phyloP scores from a whole-genome alignment of 306 rosid species.

The Hippophae rhamnoides region DNA sequence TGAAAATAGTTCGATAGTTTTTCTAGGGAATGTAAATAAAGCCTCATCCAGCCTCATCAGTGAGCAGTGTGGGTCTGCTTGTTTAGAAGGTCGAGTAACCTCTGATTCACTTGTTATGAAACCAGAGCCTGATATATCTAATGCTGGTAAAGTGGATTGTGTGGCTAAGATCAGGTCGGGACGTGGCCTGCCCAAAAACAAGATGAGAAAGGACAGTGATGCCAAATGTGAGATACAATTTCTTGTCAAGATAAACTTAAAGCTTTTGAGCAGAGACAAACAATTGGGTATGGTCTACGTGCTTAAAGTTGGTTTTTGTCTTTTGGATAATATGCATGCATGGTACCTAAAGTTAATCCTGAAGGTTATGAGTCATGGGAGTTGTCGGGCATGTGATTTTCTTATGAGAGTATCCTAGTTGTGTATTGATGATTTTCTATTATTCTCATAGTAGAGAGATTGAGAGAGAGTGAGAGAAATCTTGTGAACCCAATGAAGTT shows the following conservation, averaged over 20 bases:
- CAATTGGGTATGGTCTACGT: slow-evolving; percentile 34
- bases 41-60: slow-evolving; percentile 6
- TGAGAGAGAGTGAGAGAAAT: too few species aligned
- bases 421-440: too few species aligned
- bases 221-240: slow-evolving; percentile 57
- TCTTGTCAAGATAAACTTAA: slow-evolving; percentile 69
- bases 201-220: slow-evolving; percentile 22
- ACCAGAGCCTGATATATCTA: slow-evolving; percentile 11
- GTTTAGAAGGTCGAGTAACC: slow-evolving; percentile 7
- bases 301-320: not conserved
- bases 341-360: not conserved
- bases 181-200: slow-evolving; percentile 14
- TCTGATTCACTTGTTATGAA: slow-evolving; percentile 1
- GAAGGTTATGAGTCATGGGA: slow-evolving; percentile 1
- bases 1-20: slow-evolving; percentile 14
- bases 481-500: too few species aligned
- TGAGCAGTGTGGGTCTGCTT: slow-evolving; percentile 23
- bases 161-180: slow-evolving; percentile 12
- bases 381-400: too few species aligned
- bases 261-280: slow-evolving; percentile 42
- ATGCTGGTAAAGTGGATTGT: slow-evolving; percentile 16
- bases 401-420: too few species aligned
- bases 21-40: slow-evolving; percentile 8
- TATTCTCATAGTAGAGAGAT: too few species aligned
- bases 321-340: not conserved